Percentiles rank a stretch among this genome's conserved stretches.
Conservation (phyloP, 192 early-diverging fungal species). For the Glomus cerebriforme region DNA sequence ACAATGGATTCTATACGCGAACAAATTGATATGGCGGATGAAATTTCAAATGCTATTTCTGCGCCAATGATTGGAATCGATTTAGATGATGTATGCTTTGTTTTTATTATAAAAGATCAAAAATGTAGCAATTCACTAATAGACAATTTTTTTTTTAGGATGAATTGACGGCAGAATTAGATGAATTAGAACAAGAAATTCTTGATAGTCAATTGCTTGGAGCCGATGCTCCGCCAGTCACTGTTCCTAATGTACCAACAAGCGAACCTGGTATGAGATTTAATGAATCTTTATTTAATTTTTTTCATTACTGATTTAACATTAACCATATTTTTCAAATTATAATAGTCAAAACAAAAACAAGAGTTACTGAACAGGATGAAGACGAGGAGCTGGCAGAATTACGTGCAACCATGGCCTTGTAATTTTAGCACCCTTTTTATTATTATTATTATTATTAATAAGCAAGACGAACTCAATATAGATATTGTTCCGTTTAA, state of each 20-base stretch:
- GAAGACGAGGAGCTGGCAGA: conserved; percentile 83
- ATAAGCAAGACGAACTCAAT: no score
- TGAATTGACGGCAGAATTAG: conserved; percentile 86
- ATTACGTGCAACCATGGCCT: conserved; percentile 76
- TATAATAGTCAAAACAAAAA: conserved; percentile 37
- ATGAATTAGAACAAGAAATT: conserved; percentile 92
- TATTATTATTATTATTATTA: not conserved
- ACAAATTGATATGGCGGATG: conserved; percentile 96
- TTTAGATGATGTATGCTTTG: conserved; percentile 71
- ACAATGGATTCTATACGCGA: conserved; percentile 98
- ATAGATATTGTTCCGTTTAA: no score
- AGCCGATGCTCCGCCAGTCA: conserved; percentile 63
- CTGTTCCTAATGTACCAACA: conserved; percentile 60
- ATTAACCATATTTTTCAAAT: conserved; percentile 22
- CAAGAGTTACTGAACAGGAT: conserved; percentile 54
- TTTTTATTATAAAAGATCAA: conserved; percentile 14
- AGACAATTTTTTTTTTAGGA: conserved; percentile 49
- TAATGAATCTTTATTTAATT: not conserved
- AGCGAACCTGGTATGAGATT: conserved; percentile 62
- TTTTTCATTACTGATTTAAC: not conserved
- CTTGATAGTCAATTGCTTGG: conserved; percentile 82
- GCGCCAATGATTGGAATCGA: conserved; percentile 89
- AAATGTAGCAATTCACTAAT: not conserved
- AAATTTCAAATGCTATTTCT: conserved; percentile 91
- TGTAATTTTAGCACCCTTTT: conserved; percentile 42